Conservation (phyloP, 257 asterid genomes). For the Fraxinus anomala region DNA sequence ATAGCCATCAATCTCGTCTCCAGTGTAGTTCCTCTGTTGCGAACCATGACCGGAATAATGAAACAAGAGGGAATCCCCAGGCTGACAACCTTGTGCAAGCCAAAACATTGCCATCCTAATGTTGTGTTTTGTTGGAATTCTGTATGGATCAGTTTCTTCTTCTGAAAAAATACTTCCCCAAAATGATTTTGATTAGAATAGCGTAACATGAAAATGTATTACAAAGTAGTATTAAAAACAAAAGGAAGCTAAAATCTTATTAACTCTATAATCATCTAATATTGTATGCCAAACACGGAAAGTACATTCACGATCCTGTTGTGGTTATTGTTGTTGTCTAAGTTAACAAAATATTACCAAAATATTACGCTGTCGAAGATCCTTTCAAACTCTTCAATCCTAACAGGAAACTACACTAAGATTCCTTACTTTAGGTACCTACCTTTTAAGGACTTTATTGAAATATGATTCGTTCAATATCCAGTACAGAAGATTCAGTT, state of each 20-base stretch:
- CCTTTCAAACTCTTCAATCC: constrained; percentile 17
- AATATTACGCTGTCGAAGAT: constrained; percentile 25
- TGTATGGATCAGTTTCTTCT: constrained; percentile 78
- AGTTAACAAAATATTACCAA: constrained; percentile 10
- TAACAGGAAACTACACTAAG: neutral
- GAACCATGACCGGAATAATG: constrained; percentile 95
- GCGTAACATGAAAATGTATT: neutral
- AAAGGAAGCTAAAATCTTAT: neutral
- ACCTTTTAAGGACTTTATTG: constrained; percentile 21
- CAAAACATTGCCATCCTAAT: constrained; percentile 91
- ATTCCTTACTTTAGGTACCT: constrained; percentile 12
- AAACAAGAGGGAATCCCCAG: constrained; percentile 94
- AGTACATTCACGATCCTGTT: neutral
- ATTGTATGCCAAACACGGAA: neutral
- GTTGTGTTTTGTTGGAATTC: constrained; percentile 84
- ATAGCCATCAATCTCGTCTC: constrained; percentile 89
- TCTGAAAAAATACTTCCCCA: constrained; percentile 56
- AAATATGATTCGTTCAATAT: constrained; percentile 17
- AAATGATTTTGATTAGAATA: neutral
- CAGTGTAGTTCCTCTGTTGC: constrained; percentile 76
- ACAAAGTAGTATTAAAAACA: no score
- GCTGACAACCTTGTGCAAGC: constrained; percentile 83
- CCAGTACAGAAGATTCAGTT: constrained; percentile 29
- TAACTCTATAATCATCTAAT: no score
- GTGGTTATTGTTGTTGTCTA: neutral